Evolutionary conservation across 108 stramenopile species (phyloP).

Genomic region (Cyclotella baltica): DNA sequence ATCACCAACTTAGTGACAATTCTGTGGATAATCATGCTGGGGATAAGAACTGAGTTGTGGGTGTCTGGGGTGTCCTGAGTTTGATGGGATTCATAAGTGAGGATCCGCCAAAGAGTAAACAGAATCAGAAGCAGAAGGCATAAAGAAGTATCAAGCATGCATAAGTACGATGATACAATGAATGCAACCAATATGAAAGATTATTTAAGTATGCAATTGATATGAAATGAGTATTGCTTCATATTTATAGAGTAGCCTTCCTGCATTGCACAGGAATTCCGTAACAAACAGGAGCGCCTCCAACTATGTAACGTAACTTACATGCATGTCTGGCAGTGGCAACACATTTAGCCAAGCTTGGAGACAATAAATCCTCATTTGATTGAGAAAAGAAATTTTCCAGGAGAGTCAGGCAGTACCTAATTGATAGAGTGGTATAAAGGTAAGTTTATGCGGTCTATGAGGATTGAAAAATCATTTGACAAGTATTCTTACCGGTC

Average conservation of each 20-base stretch:
- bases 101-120: no score
- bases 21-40: no score
- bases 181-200: no score
- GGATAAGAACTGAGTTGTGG: no score
- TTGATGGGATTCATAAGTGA: no score
- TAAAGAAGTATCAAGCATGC: no score
- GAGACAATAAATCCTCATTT: constrained; percentile 6
- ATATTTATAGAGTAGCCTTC: background rate
- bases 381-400: constrained; percentile 54
- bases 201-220: no score
- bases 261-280: constrained; percentile 81
- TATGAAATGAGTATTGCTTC: background rate
- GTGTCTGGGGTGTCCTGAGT: no score
- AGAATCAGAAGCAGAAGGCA: no score
- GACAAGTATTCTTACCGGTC: constrained; percentile 72
- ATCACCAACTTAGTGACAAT: no score
- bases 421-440: constrained; percentile 18
- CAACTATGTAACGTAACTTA: constrained; percentile 91
- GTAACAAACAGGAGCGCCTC: constrained; percentile 94
- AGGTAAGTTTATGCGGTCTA: background rate
- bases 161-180: no score
- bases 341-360: constrained; percentile 82
- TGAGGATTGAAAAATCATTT: background rate
- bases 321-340: constrained; percentile 85
- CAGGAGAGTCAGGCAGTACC: constrained; percentile 73